Percentiles rank a stretch among this genome's conserved stretches.
phyloP scores from a whole-genome alignment of 2,329 filamentous ascomycete species.

The Pseudocercospora cruenta region DNA sequence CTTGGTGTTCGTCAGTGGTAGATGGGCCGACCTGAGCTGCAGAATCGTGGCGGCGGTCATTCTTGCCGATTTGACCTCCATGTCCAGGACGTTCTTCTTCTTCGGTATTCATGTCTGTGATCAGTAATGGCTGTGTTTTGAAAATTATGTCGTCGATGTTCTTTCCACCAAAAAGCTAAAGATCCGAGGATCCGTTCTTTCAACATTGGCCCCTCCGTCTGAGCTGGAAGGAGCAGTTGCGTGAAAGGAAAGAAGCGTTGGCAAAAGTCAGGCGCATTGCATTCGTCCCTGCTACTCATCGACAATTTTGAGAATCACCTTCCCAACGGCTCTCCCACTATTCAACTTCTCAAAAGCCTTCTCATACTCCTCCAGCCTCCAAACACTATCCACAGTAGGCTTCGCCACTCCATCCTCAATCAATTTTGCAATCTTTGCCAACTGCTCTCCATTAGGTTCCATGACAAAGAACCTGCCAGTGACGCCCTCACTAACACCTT shows the following conservation, averaged over 20 bases:
- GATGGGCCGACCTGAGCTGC: not conserved
- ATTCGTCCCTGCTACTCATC: no score
- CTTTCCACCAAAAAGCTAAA: no score
- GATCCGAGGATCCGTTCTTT: no score
- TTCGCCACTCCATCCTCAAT: constrained; percentile 1
- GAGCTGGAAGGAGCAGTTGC: no score
- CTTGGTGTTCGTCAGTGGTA: not conserved
- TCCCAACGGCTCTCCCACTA: constrained; percentile 5
- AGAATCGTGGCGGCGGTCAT: not conserved
- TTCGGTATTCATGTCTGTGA: not conserved
- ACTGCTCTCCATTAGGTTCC: constrained; percentile 1
- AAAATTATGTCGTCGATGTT: no score
- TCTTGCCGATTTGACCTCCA: not conserved
- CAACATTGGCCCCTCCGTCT: no score
- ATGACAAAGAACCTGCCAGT: constrained; percentile 2
- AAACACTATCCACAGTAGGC: constrained; percentile 2
- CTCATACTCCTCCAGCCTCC: constrained; percentile 7
- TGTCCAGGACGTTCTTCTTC: not conserved
- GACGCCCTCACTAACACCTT: constrained; percentile 1
- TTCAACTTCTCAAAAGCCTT: not conserved
- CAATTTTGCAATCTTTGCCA: constrained; percentile 1
- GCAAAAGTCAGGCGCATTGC: no score
- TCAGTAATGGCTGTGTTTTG: not conserved
- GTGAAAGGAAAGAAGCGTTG: no score
- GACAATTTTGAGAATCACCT: not conserved